Base-by-base conservation (phyloP, 78 protist species). In the Dictyostelium citrinum region DNA sequence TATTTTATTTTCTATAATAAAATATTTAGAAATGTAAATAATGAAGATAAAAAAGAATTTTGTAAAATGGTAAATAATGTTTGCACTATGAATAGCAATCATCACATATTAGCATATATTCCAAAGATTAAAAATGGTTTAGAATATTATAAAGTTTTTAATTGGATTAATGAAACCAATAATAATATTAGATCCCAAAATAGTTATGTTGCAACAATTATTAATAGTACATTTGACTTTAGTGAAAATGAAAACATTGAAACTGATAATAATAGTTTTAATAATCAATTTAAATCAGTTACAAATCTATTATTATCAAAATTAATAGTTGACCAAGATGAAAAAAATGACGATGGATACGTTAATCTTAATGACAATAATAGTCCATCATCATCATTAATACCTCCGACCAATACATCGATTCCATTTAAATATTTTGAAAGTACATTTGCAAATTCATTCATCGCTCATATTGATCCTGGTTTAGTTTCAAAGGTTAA, bases 341-440 rank as follows among this genome's bases (percentile, higher is more conserved):
- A 55, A 49, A 49, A 49, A 1, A 10, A 49, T 43, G 51, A 43
- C 9, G 9, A 43, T 43, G 51, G 51, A 9, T n/a, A n/a, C 9
- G 41, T n/a, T 29, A 67, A n/a, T 10, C 22, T 14, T 12, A 7
- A 11, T 64, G 88, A 55, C 2, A 31, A 64, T 81, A 12, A 35
- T 24, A 11, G 49, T 8, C 88, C 88, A 37, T 20, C 45, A 4
- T 0, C 39, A 27, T 10, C 51, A 39, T 41, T 81, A 24, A 49
- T 64, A 10, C 88, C 88, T 24, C 88, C 88, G 12, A n/a, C 35
- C 2, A 81, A 81, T 64, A 11, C 16, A 3, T 5, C 78, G 0
- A 81, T 81, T 61, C 88, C 88, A 61, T 81, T 81, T 16, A 41
- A 45, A 31, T 81, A 61, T n/a, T 58, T 64, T 41, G 70, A 81